Base-by-base conservation (phyloP, 2,329 filamentous ascomycete species). In the Keithomyces neogunnii region DNA sequence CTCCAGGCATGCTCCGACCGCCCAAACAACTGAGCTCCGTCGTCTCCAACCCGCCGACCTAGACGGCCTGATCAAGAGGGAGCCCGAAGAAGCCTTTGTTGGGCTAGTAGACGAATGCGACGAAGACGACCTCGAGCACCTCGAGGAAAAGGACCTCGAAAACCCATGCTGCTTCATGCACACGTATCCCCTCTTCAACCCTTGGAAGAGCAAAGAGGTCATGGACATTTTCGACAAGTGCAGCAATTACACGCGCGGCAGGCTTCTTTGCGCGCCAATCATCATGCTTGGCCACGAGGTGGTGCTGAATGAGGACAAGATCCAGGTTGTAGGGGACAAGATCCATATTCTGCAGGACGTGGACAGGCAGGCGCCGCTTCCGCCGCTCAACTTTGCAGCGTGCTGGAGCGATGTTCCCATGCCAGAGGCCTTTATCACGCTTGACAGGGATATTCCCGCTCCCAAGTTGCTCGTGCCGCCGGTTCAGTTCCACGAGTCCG, bases 381-480 rank as follows among this genome's bases (percentile, higher is more conserved):
- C 47, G n/a, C 47, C 47, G 19, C 38, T 39, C 10, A 48, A 48
- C 30, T 48, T 48, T 11, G 47, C 47, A 9, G 32, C 47, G 6
- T 48, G 47, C 29, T 48, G 47, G 47, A n/a, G n/a, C 28, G 36
- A 30, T n/a, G 19, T 10, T 8, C 40, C 40, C 28, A 44, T 44
- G 40, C 40, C 40, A 9, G 40, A 44, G 40, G 26, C 38, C 9
- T 48, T 48, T n/a, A 31, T 48, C 40, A 40, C 33, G 19, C 26
- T 40, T 13, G 47, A 40, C 29, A 29, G 40, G 29, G 35, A 48
- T 28, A 5, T 48, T 19, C 30, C 36, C 19, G 40, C n/a, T 13
- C 47, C 47, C 9, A 26, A 42, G 30, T 30, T 48, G 38, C 30
- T 48, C 11, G 47, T 48, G 33, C 47, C 45, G 31, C 47, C 47